phyloP scores from a whole-genome alignment of 352 stramenopile species.

The Globisporangium sylvaticum region DNA sequence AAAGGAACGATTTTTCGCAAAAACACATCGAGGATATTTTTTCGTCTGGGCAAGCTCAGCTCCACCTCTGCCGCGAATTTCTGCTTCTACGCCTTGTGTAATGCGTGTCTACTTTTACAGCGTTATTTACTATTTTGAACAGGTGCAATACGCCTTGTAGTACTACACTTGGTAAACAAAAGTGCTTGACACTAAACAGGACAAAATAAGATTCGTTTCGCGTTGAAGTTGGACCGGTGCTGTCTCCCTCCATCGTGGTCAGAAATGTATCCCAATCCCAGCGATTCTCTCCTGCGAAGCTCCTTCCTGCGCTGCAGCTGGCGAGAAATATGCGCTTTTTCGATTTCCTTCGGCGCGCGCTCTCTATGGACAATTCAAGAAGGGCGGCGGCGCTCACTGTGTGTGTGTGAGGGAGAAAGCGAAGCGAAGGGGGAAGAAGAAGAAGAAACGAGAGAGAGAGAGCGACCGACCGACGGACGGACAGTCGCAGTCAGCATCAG shows the following conservation, averaged over 20 bases:
- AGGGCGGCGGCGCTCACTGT: not conserved
- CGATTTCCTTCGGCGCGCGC: not conserved
- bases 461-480: not conserved
- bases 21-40: not conserved
- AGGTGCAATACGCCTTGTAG: no score
- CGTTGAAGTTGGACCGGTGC: not conserved
- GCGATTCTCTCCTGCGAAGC: no score
- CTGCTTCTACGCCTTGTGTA: constrained; percentile 1
- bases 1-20: constrained; percentile 3
- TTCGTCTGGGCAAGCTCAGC: not conserved
- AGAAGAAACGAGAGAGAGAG: not conserved
- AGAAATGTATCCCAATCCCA: not conserved
- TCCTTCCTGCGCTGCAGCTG: not conserved
- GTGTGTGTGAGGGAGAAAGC: not conserved
- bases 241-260: not conserved
- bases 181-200: not conserved
- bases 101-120: not conserved
- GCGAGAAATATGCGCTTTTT: not conserved
- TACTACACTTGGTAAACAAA: not conserved
- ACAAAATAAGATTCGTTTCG: not conserved
- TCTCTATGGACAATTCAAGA: not conserved
- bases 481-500: not conserved
- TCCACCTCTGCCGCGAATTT: constrained; percentile 1
- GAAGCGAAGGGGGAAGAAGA: not conserved
- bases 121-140: not conserved